These are phyloP conservation scores for Brassica incana DNA, from an alignment of 345 rosid species.

Conservation along the genomic window DNA sequence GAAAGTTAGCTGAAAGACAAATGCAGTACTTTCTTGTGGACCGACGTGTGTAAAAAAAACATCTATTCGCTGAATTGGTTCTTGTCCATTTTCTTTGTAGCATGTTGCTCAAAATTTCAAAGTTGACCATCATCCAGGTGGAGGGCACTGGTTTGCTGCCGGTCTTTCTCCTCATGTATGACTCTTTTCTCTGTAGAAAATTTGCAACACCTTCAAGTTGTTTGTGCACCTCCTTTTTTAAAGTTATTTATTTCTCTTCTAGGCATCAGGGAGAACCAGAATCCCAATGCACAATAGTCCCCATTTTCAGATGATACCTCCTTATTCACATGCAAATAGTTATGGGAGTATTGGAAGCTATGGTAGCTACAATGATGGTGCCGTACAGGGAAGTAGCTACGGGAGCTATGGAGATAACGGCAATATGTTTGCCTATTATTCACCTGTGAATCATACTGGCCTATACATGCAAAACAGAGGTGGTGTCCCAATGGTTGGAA, in stretches of 20 bases:
- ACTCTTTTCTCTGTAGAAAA: slow-evolving; percentile 22
- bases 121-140: slow-evolving; percentile 98
- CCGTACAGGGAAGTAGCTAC: slow-evolving; percentile 77
- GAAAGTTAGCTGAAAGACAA: neutral
- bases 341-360: slow-evolving; percentile 94
- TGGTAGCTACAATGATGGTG: slow-evolving; percentile 89
- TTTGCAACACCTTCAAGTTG: slow-evolving; percentile 21
- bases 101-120: slow-evolving; percentile 83
- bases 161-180: slow-evolving; percentile 98
- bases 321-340: slow-evolving; percentile 69
- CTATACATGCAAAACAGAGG: slow-evolving; percentile 70
- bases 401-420: slow-evolving; percentile 55
- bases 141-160: slow-evolving; percentile 99
- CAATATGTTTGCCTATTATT: slow-evolving; percentile 79
- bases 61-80: slow-evolving; percentile 15
- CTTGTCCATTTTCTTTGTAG: slow-evolving; percentile 44
- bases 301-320: slow-evolving; percentile 63
- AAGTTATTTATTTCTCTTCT: slow-evolving; percentile 30
- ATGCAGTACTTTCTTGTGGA: slow-evolving; percentile 11
- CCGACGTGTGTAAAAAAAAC: slow-evolving; percentile 2
- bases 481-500: slow-evolving; percentile 74
- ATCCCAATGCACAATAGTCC: slow-evolving; percentile 76
- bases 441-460: slow-evolving; percentile 88
- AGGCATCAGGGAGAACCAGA: slow-evolving; percentile 78
- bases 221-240: slow-evolving; percentile 22